These are phyloP conservation scores for Ogataea trehaloabstinens DNA, from an alignment of 805 yeast species.

Conservation along the genomic window DNA sequence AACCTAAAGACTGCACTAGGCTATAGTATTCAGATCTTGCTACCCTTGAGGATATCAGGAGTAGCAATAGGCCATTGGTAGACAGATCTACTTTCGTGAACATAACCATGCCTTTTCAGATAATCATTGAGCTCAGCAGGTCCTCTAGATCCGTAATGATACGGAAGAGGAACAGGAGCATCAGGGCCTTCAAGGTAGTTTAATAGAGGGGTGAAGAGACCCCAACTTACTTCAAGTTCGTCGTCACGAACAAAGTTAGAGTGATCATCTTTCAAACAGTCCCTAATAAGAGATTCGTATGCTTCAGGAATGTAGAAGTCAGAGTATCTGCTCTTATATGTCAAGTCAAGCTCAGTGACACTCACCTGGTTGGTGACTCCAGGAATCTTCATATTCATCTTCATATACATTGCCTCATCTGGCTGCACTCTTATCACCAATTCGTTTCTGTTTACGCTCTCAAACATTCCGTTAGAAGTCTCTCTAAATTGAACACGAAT, in stretches of 20 bases:
- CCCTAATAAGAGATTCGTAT: slow-evolving; percentile 92
- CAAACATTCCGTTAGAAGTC: slow-evolving; percentile 79
- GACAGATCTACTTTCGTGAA: slow-evolving; percentile 55
- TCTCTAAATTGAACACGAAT: slow-evolving; percentile 89
- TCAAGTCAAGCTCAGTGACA: slow-evolving; percentile 85
- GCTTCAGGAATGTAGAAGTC: slow-evolving; percentile 97
- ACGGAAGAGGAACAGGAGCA: slow-evolving; percentile 65
- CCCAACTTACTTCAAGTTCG: slow-evolving; percentile 93
- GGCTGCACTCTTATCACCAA: slow-evolving; percentile 94
- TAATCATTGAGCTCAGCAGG: slow-evolving; percentile 65
- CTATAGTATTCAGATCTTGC: slow-evolving; percentile 22
- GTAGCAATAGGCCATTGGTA: slow-evolving; percentile 92
- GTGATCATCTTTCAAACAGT: slow-evolving; percentile 87
- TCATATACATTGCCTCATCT: slow-evolving; percentile 87
- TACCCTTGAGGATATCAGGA: slow-evolving; percentile 34
- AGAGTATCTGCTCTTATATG: slow-evolving; percentile 76
- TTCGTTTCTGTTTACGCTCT: slow-evolving; percentile 83
- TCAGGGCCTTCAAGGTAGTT: slow-evolving; percentile 70
- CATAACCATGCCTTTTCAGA: slow-evolving; percentile 69
- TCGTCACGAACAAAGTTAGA: slow-evolving; percentile 98
- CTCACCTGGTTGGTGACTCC: slow-evolving; percentile 83
- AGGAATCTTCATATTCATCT: slow-evolving; percentile 90
- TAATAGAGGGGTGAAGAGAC: slow-evolving; percentile 86
- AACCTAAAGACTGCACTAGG: not conserved
- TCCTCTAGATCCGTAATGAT: slow-evolving; percentile 91